Base-by-base conservation (phyloP, 306 rosid species). In the Sechiopsis laciniata region DNA sequence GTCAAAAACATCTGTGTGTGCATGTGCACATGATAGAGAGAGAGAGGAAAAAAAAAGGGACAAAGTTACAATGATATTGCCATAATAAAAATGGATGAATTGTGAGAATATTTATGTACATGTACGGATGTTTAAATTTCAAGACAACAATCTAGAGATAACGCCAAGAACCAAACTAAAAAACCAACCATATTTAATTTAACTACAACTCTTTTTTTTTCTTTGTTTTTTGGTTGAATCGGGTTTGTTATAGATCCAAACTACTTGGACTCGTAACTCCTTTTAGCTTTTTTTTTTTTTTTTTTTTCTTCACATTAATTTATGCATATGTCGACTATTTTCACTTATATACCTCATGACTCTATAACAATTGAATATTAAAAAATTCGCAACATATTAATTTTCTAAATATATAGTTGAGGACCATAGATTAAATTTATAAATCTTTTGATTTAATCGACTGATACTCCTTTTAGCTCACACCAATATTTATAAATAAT, bases 21-120 rank as follows among this genome's bases (percentile, higher is more conserved):
- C n/a, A 10, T 45, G 24, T 5, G 37, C 20, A 32, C 21, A 63
- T 63, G 65, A 58, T 35, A 4, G 72, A 45, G 35, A 66, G 32
- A 19, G 61, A 21, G 62, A 65, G 15, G 10, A 29, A 24, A 35
- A 68, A 4, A 46, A 12, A 3, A 1, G 16, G 22, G 20, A 69
- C 74, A 69, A 24, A 69, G 19, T 50, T 69, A 69, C 74, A 69
- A 69, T 69, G 74, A 69, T 69, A 45, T 50, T 22, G 59, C 51
- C 74, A 51, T 69, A 69, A 69, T 68, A 22, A 68, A 68, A 37
- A 37, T 37, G 15, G 56, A 68, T 45, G 56, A 20, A 20, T 5
- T 21, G 72, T 17, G 10, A 19, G 73, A 68, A 52, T 69, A 69
- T 50, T 52, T 52, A 37, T 29, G 73, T 68, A 50, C 73, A 50